phyloP scores from a whole-genome alignment of 2,329 filamentous ascomycete genomes.

The Fusarium penzigii region DNA sequence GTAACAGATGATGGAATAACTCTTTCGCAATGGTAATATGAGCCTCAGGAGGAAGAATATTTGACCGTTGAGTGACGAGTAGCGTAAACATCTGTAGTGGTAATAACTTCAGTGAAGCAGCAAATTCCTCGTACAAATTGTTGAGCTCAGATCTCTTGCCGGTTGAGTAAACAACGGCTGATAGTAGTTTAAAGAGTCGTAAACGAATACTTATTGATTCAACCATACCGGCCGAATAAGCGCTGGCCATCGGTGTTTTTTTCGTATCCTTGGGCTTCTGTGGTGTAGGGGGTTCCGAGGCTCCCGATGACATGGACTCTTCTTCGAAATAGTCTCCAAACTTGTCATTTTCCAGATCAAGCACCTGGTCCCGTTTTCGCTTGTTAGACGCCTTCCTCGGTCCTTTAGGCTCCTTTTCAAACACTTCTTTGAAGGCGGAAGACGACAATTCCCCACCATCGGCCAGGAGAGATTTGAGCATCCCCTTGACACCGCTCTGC shows the following conservation, averaged over 20 bases:
- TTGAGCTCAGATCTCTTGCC: slow-evolving; percentile 43
- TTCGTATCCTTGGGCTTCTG: slow-evolving; percentile 36
- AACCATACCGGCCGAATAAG: slow-evolving; percentile 33
- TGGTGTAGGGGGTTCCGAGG: slow-evolving; percentile 48
- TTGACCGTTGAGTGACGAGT: slow-evolving; percentile 45
- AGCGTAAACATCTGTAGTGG: slow-evolving; percentile 59
- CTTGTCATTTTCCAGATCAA: slow-evolving; percentile 61
- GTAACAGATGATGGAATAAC: slow-evolving; percentile 47
- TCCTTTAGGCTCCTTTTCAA: slow-evolving; percentile 59
- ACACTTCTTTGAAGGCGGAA: slow-evolving; percentile 65
- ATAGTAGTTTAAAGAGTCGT: slow-evolving; percentile 61
- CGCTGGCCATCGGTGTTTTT: slow-evolving; percentile 22
- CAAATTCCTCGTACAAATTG: slow-evolving; percentile 60
- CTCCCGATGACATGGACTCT: slow-evolving; percentile 51
- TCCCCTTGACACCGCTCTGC: slow-evolving; percentile 49
- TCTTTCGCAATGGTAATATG: slow-evolving; percentile 48
- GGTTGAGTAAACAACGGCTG: slow-evolving; percentile 49
- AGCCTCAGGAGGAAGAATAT: slow-evolving; percentile 37
- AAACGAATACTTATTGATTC: slow-evolving; percentile 64
- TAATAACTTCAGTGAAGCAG: slow-evolving; percentile 57
- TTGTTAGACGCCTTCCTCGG: slow-evolving; percentile 46
- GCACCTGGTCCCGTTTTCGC: slow-evolving; percentile 46
- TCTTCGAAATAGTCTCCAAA: slow-evolving; percentile 63
- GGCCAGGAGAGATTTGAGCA: slow-evolving; percentile 68
- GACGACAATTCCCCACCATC: slow-evolving; percentile 58